phyloP scores from a whole-genome alignment of 208 protist genomes.

The Trypanosoma boissoni region DNA sequence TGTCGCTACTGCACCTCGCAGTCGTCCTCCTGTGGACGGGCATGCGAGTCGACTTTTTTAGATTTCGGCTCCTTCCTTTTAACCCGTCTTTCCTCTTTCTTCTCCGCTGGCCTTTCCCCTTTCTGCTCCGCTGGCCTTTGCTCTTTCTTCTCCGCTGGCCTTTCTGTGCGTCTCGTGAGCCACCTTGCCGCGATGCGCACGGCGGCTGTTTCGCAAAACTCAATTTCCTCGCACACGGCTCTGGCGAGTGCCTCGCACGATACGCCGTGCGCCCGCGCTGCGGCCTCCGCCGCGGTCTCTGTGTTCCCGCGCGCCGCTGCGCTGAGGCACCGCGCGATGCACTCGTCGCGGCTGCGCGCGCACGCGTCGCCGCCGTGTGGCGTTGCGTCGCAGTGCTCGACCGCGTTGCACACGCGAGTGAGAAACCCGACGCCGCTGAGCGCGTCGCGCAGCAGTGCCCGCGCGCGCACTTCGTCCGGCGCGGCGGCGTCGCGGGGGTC shows the following conservation, averaged over 20 bases:
- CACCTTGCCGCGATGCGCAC: conserved; percentile 25
- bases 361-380: conserved; percentile 24
- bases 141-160: background rate
- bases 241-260: conserved; percentile 32
- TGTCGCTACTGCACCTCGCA: conserved; percentile 34
- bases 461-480: background rate
- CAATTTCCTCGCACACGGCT: conserved; percentile 55
- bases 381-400: conserved; percentile 45
- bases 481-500: background rate
- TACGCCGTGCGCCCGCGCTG: conserved; percentile 16
- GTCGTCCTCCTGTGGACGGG: conserved; percentile 18
- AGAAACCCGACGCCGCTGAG: conserved; percentile 52
- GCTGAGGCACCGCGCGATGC: conserved; percentile 41
- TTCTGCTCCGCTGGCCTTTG: background rate
- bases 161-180: background rate
- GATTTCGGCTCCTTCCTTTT: too few relatives aligned
- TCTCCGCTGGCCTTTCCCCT: background rate
- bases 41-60: too few relatives aligned
- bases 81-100: background rate
- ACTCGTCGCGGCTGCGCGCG: conserved; percentile 31
- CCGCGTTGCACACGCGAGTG: conserved; percentile 70
- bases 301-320: conserved; percentile 49
- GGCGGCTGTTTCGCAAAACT: conserved; percentile 54
- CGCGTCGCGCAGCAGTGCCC: conserved; percentile 7
- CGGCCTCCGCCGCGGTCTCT: conserved; percentile 26